Conservation (phyloP, 2,329 filamentous ascomycete species). For the Monosporascus sp. region DNA sequence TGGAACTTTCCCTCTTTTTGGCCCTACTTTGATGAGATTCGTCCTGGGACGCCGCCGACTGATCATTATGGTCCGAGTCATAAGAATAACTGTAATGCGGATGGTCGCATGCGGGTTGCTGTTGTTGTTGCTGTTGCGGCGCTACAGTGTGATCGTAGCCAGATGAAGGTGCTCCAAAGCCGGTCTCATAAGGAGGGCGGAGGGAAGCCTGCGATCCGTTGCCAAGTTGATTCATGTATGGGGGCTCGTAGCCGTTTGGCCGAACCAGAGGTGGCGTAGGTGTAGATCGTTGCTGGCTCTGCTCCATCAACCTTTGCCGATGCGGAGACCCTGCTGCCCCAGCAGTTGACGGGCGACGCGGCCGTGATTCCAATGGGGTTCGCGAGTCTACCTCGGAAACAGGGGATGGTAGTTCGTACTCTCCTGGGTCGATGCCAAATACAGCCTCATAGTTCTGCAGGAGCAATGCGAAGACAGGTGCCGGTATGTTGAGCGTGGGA, state of each 20-base stretch:
- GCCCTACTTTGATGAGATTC: slow-evolving; percentile 33
- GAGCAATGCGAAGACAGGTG: slow-evolving; percentile 89
- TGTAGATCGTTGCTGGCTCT: slow-evolving; percentile 34
- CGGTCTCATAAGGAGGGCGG: slow-evolving; percentile 43
- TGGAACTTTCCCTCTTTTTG: slow-evolving; percentile 56
- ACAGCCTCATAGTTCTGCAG: slow-evolving; percentile 85
- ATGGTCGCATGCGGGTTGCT: slow-evolving; percentile 34
- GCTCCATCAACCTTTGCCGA: slow-evolving; percentile 42
- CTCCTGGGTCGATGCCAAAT: slow-evolving; percentile 67
- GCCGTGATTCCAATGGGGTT: slow-evolving; percentile 25
- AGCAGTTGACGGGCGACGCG: slow-evolving; percentile 45
- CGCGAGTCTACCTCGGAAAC: slow-evolving; percentile 33
- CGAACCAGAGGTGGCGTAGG: slow-evolving; percentile 46
- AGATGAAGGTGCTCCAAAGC: slow-evolving; percentile 27
- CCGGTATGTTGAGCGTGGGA: slow-evolving; percentile 92
- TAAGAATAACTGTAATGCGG: slow-evolving; percentile 24
- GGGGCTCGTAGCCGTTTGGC: slow-evolving; percentile 39
- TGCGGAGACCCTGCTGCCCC: slow-evolving; percentile 48
- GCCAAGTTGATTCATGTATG: slow-evolving; percentile 34
- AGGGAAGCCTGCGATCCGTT: slow-evolving; percentile 23
- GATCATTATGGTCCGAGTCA: slow-evolving; percentile 21
- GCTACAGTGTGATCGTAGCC: slow-evolving; percentile 30
- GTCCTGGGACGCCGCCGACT: slow-evolving; percentile 27
- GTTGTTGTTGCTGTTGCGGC: slow-evolving; percentile 4
- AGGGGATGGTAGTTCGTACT: slow-evolving; percentile 52